Evolutionary conservation across 208 protist species (phyloP), one percentile per base, ranked within the genome.

Genomic region (Leishmania major): DNA sequence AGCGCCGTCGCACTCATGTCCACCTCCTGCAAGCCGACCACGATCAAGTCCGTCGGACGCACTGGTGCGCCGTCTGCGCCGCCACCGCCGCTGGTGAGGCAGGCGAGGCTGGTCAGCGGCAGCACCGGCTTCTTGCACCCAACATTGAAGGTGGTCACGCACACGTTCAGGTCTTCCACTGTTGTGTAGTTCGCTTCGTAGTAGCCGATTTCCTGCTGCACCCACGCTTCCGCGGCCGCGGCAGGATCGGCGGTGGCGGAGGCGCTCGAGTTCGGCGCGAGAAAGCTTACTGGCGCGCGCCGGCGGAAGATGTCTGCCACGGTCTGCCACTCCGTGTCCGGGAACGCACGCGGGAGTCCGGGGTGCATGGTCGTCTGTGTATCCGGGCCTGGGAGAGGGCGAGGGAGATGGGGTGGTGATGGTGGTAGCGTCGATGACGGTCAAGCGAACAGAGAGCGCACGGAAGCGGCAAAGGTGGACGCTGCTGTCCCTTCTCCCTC

Each of bases 1-100:
- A 98, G 89, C 1, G 96, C 96, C 3, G 90, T 88, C 25, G 96
- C 93, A 62, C 94, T 93, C 96, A 98, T 98, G 77, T 98, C 96
- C 62, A 98, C 87, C 86, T 98, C 95, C 84, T 98, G 96, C 57
- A 98, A 85, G 47, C 90, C 92, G 25, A 98, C 74, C 37, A 96
- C 90, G 49, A 98, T 91, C 11, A 98, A 53, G 80, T 97, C 95
- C 3, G 91, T 88, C 0, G 87, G 87, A 51, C 80, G 77, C 64
- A 57, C 66, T 59, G 43, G 55, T 45, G 77, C 72, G 45, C 51
- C 80, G 53, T 75, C 73, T 62, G 15, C 57, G 19, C 40, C 59
- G 66, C 74, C 82, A 51, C 69, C 25, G 47, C 64, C 53, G 75
- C 81, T 84, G 2, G 51, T 84, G 15, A 87, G 75, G 13, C 78